These are phyloP conservation scores for Solanum peruvianum DNA, from an alignment of 257 asterid species.

Conservation along the genomic window DNA sequence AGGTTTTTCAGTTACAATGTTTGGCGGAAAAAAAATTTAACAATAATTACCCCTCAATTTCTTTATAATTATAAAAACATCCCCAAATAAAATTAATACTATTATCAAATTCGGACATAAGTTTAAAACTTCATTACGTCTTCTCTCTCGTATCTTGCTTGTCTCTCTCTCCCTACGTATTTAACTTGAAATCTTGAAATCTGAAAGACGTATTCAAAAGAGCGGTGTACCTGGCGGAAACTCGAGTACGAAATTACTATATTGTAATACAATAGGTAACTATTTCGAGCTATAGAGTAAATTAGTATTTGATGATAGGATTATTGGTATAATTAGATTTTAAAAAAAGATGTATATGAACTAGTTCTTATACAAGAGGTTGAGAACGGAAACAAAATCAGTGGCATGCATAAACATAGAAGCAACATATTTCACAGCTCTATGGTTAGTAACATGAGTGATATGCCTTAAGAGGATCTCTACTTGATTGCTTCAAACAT, in stretches of 20 bases:
- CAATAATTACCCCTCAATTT: not conserved
- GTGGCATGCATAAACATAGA: not conserved
- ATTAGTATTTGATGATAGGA: not conserved
- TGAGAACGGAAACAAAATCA: not conserved
- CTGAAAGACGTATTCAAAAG: not conserved
- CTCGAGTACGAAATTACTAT: not conserved
- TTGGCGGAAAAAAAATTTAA: not conserved
- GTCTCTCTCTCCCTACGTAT: too few species aligned
- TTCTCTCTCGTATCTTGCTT: too few species aligned
- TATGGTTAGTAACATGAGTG: not conserved
- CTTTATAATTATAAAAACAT: not conserved
- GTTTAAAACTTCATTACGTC: not conserved
- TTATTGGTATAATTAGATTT: not conserved
- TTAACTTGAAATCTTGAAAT: too few species aligned
- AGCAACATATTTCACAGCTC: not conserved
- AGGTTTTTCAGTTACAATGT: conserved; percentile 22
- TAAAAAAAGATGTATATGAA: too few species aligned
- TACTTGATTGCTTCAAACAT: conserved; percentile 31
- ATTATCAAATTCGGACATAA: not conserved
- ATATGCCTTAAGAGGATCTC: not conserved
- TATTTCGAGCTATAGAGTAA: not conserved
- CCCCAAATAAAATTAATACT: not conserved
- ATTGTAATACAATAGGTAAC: not conserved
- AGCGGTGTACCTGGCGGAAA: not conserved
- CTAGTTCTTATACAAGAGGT: not conserved